Percentiles rank a stretch among this genome's conserved stretches.
Conservation (phyloP, 2,329 filamentous ascomycete genomes). For the Zymoseptoria passerinii region DNA sequence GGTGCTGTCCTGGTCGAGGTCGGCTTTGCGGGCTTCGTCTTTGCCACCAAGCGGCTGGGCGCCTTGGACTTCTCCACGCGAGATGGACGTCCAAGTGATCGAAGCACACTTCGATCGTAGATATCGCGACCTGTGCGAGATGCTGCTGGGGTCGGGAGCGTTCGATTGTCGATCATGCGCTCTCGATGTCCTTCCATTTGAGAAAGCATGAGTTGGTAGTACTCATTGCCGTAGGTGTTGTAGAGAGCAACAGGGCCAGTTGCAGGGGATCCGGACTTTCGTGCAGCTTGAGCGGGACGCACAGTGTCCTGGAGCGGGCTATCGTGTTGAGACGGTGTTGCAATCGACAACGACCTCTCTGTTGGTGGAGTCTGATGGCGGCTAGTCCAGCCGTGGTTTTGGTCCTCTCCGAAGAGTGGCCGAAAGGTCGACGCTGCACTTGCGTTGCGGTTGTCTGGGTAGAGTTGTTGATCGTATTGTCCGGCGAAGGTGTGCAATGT, state of each 20-base stretch:
- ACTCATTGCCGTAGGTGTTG: constrained; percentile 12
- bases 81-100: constrained; percentile 7
- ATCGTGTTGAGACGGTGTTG: constrained; percentile 1
- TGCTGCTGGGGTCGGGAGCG: constrained; percentile 8
- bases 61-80: constrained; percentile 11
- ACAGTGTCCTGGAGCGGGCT: constrained; percentile 1
- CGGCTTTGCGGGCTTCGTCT: constrained; percentile 4
- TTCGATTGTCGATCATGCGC: constrained; percentile 4
- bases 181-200: constrained; percentile 9
- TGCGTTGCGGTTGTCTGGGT: constrained; percentile 10
- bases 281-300: not conserved
- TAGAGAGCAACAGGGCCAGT: constrained; percentile 6
- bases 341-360: constrained; percentile 1
- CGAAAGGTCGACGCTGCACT: not conserved
- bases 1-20: not conserved
- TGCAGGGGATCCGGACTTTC: not conserved
- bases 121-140: constrained; percentile 7
- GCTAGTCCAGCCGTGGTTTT: not conserved
- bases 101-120: constrained; percentile 12
- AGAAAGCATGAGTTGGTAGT: constrained; percentile 10
- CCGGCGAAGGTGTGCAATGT: constrained; percentile 9
- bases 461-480: constrained; percentile 14
- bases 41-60: not conserved
- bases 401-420: constrained; percentile 3
- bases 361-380: constrained; percentile 4